Evolutionary conservation across 495 filamentous ascomycete genomes (phyloP).

Genomic region (Sporormia fimetaria): DNA sequence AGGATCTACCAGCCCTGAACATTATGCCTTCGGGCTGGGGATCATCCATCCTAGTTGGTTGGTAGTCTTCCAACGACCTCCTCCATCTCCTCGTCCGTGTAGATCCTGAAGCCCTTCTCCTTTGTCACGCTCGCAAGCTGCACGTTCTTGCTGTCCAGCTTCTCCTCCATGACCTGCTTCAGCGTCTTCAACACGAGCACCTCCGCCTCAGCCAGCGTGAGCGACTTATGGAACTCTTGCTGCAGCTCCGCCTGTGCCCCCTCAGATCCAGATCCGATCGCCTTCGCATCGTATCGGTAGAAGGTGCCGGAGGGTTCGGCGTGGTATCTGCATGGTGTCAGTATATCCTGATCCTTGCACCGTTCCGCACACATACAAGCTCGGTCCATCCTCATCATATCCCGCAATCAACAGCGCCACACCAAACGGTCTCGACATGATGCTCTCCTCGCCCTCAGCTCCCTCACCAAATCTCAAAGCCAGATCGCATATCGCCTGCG

Average conservation of each 20-base stretch:
- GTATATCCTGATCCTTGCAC: not conserved
- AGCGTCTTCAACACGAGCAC: conserved; percentile 91
- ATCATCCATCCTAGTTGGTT: conserved; percentile 32
- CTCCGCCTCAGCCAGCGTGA: conserved; percentile 88
- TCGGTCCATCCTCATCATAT: conserved; percentile 92
- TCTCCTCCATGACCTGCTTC: conserved; percentile 99
- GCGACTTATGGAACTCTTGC: conserved; percentile 96
- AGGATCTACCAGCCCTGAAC: no score
- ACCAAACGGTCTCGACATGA: conserved; percentile 94
- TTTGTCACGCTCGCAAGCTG: conserved; percentile 96
- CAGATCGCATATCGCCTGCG: conserved; percentile 95
- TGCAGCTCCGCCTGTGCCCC: conserved; percentile 96
- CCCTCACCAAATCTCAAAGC: conserved; percentile 94
- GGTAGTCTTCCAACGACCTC: conserved; percentile 65
- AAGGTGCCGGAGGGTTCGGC: conserved; percentile 96
- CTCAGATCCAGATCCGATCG: conserved; percentile 91
- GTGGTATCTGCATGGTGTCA: conserved; percentile 47
- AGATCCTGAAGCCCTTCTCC: conserved; percentile 95
- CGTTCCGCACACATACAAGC: conserved; percentile 48
- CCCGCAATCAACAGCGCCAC: conserved; percentile 94
- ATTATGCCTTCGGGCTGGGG: no score
- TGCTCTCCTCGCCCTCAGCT: conserved; percentile 94
- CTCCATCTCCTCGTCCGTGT: conserved; percentile 93
- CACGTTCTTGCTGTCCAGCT: conserved; percentile 95
- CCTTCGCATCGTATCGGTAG: conserved; percentile 98